Evolutionary conservation across 805 yeast genomes (phyloP), one percentile per base, ranked within the genome.

Genomic region (Kluyveromyces nonfermentans): DNA sequence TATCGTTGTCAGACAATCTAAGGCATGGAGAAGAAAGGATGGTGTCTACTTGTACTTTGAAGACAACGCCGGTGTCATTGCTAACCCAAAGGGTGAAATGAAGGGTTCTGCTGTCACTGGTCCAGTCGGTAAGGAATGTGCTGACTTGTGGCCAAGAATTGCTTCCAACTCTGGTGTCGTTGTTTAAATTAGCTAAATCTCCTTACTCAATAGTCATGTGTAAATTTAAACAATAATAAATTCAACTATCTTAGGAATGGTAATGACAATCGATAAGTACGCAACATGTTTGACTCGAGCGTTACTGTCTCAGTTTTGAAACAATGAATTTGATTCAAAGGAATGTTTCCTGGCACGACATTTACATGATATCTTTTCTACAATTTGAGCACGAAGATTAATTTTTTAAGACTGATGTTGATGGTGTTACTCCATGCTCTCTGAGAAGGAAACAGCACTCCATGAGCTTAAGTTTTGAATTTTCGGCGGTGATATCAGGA

Each of bases 71-170:
- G 98, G 98, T 83, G 99, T 94, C 74, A 93, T 93, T 70, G 98
- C 93, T 73, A 93, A 93, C 80, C 98, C 99, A 71, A 93, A 93
- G 93, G 99, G 99, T 81, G 99, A 93, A 78, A 93, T 94, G 98
- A 93, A 93, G 82, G 99, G 99, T 77, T 94, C 98, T 62, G 99
- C 98, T 69, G 93, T 93, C 73, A 94, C 99, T 69, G 99, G 99
- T 75, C 99, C 99, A 69, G 99, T 93, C 70, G 97, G 97, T 74
- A 93, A 93, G 80, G 99, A 93, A 81, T 94, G 98, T 82, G 98
- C 99, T 72, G 99, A 93, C 72, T 85, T 93, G 74, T 93, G 99
- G 99, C 99, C 99, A 74, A 87, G 98, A 81, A 93, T 93, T 79
- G 97, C 99, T 70, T 88, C 97, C 63, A 87, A 87, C 90, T 93